A percentile compares a stretch with the other conserved stretches of the same genome.
These are phyloP conservation scores for Stachybotrys chlorohalonatus DNA, from an alignment of 2,329 filamentous ascomycete species.

Conservation along the genomic window DNA sequence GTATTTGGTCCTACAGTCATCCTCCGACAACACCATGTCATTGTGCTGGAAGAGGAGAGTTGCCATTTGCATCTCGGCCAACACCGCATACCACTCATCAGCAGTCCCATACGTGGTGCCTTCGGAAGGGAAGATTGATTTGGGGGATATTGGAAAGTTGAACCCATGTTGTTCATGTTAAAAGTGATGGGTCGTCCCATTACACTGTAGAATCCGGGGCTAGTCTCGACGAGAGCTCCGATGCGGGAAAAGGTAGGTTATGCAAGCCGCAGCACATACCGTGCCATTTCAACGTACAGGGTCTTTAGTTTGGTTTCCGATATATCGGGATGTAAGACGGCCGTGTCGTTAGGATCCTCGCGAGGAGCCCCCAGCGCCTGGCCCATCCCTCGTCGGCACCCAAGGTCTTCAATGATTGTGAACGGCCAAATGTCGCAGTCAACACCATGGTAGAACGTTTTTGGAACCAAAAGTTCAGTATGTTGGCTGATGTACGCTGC, in stretches of 20 bases:
- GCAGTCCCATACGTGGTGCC: slow-evolving; percentile 13
- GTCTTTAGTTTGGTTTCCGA: slow-evolving; percentile 16
- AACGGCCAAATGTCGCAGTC: slow-evolving; percentile 12
- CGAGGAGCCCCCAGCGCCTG: slow-evolving; percentile 9
- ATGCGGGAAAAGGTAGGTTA: slow-evolving; percentile 24
- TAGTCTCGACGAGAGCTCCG: slow-evolving; percentile 22
- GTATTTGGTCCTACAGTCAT: slow-evolving; percentile 33
- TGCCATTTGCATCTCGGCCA: slow-evolving; percentile 31
- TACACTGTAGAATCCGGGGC: slow-evolving; percentile 15
- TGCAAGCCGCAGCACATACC: slow-evolving; percentile 28
- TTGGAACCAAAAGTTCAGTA: slow-evolving; percentile 14
- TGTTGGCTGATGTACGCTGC: slow-evolving; percentile 7
- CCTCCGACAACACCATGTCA: slow-evolving; percentile 22
- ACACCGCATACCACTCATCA: slow-evolving; percentile 25
- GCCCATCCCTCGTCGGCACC: slow-evolving; percentile 8
- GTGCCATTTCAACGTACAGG: slow-evolving; percentile 26
- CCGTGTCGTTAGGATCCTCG: slow-evolving; percentile 8
- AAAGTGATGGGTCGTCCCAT: slow-evolving; percentile 25
- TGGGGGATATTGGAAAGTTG: slow-evolving; percentile 15
- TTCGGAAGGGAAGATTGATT: slow-evolving; percentile 9
- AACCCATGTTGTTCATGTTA: slow-evolving; percentile 31
- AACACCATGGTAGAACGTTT: slow-evolving; percentile 10
- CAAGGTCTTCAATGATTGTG: slow-evolving; percentile 12
- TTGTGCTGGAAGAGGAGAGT: slow-evolving; percentile 31
- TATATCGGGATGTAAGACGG: slow-evolving; percentile 15